These are phyloP conservation scores for Pontederia paniculata DNA, from an alignment of 176 grass and related monocot genomes.

Conservation along the genomic window DNA sequence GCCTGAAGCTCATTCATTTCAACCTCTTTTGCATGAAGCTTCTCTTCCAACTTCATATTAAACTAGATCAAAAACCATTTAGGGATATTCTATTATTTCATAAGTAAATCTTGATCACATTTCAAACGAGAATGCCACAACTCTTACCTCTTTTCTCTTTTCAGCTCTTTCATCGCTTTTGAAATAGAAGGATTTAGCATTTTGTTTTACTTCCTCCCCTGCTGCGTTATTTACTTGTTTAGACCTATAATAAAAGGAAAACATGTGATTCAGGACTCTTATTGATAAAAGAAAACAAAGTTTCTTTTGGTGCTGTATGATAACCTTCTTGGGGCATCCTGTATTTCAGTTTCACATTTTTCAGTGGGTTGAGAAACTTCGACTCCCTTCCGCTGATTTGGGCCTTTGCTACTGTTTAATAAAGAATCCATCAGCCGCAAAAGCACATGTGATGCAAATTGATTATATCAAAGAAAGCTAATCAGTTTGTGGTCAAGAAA, in stretches of 20 bases:
- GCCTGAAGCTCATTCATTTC: constrained; percentile 24
- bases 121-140: background rate
- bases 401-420: background rate
- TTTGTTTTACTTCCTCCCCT: constrained; percentile 11
- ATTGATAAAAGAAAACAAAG: background rate
- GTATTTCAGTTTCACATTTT: constrained; percentile 8
- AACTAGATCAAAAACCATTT: constrained; percentile 7
- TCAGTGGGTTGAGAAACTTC: background rate
- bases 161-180: constrained; percentile 20
- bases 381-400: background rate
- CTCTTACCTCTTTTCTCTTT: constrained; percentile 21
- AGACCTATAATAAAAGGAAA: constrained; percentile 4
- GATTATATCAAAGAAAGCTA: background rate
- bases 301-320: background rate
- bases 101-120: too few species aligned
- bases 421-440: background rate
- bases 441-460: background rate
- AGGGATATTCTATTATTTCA: background rate
- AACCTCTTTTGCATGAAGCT: constrained; percentile 16
- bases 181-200: constrained; percentile 5
- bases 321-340: constrained; percentile 1
- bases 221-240: background rate
- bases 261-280: background rate
- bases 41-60: constrained; percentile 20
- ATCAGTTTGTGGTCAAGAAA: background rate